Base-by-base conservation (phyloP, 1,139 yeast species). In the Sugiyamaella pinicola region DNA sequence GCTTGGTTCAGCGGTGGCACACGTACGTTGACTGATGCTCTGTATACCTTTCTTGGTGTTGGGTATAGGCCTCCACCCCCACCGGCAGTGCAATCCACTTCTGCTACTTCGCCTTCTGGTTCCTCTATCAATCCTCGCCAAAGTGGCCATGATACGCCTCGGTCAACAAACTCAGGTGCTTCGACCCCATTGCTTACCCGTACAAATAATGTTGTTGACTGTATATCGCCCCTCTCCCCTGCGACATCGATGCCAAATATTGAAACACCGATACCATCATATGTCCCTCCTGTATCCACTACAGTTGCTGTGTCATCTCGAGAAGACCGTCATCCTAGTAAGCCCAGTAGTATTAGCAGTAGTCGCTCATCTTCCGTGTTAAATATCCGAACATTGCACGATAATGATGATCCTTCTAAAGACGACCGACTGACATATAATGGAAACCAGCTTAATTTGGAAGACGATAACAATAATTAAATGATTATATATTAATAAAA, bases 381-480 rank as follows among this genome's bases (percentile, higher is more conserved):
- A 3, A 53, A 62, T 15, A 59, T 64, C 29, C 65, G 69, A 50
- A 65, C 71, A 1, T 48, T 67, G 34, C 60, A 66, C 37, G 64
- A 64, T 24, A 57, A 59, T 18, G 56, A 53, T 4, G 47, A 43
- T 10, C 33, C 40, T 34, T 13, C 42, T 12, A 57, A 56, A 12
- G 68, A 67, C 10, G 75, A 74, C 43, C 66, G 74, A 35, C 60
- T 66, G 13, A 74, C 80, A 1, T 78, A 77, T 58, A 78, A 78
- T 58, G 82, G 82, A 2, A 78, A 78, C 59, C 73, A 72, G 17
- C 61, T 75, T 15, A 72, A 70, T 49, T 57, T 78, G 48, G 78
- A 77, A 55, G 80, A 76, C 56, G 74, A 74, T 29, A 29, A 48
- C 17, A 35, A 38, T 38, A 35, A 42, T 19, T 24, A 39, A n/a